Base-by-base conservation (phyloP, 345 rosid genomes). In the Bretschneidera sinensis region DNA sequence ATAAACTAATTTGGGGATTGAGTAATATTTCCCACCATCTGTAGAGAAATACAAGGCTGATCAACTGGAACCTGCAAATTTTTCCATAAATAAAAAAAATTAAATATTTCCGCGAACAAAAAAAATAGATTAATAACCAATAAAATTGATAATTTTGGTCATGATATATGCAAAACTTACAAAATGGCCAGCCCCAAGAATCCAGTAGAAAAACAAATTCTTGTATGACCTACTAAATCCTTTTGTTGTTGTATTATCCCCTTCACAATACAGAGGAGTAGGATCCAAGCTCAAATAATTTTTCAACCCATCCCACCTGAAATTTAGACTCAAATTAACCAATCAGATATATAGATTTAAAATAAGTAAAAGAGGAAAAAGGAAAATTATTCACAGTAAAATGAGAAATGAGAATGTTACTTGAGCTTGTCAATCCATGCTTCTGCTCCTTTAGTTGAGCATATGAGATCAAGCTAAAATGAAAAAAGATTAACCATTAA, bases 401-500 rank as follows among this genome's bases (percentile, higher is more conserved):
- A n/a, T n/a, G n/a, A n/a, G 14, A 19, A 14, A 31, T 1, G 9
- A 18, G 15, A 35, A 1, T 33, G 34, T 11, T 75, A 73, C 83
- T 74, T 66, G 57, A 81, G 79, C 54, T 73, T 75, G 39, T 48
- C 60, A 19, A 81, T 7, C 83, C 85, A 76, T 11, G 83, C 66
- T 63, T 81, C 83, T 48, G 54, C 69, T 65, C 83, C 79, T 61
- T 62, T 73, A 28, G 83, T 81, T 63, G 82, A 65, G 48, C 78
- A 71, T 58, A 78, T 70, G 48, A 75, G 66, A 62, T 78, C 85
- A 63, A 81, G 48, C 80, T 80, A 43, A 19, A 31, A 31, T 31
- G 35, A 31, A 31, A 31, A 4, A n/a, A n/a, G n/a, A n/a, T n/a
- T n/a, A 31, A 9, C 9, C 6, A 31, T 31, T 31, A 31, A 31